A percentile compares a stretch with the other conserved stretches of the same genome.
Conservation (phyloP, 176 grass and related monocot genomes). For the Zoysia japonica region DNA sequence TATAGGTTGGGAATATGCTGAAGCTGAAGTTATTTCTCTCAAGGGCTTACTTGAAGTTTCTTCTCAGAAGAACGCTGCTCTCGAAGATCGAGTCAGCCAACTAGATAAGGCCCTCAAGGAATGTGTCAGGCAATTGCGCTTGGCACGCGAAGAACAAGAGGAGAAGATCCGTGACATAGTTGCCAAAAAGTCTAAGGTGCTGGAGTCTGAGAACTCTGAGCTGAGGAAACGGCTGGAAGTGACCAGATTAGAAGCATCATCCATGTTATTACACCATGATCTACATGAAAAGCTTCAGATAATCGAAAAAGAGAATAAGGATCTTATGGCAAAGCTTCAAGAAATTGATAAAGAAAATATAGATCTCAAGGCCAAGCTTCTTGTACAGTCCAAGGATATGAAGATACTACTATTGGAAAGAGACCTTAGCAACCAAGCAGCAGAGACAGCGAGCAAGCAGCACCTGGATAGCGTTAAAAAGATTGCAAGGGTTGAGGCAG, state of each 20-base stretch:
- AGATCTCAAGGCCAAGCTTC: conserved; percentile 70
- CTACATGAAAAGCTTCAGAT: conserved; percentile 56
- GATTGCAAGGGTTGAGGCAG: conserved; percentile 80
- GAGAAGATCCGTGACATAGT: conserved; percentile 61
- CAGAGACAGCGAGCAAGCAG: conserved; percentile 90
- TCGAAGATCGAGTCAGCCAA: conserved; percentile 70
- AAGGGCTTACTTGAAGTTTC: conserved; percentile 77
- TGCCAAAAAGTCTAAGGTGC: conserved; percentile 44
- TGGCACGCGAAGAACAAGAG: conserved; percentile 71
- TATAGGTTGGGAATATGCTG: conserved; percentile 96
- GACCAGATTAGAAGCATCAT: conserved; percentile 45
- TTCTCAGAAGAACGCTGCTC: conserved; percentile 69
- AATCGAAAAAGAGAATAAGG: conserved; percentile 66
- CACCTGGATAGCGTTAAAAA: conserved; percentile 85
- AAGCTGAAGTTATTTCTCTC: conserved; percentile 65
- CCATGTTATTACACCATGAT: conserved; percentile 41
- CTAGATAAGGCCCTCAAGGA: conserved; percentile 86
- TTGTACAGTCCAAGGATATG: conserved; percentile 62
- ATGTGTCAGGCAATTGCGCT: conserved; percentile 86
- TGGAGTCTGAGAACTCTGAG: conserved; percentile 55
- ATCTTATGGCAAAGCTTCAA: conserved; percentile 44
- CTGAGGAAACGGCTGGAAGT: conserved; percentile 53
- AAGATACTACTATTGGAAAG: conserved; percentile 75
- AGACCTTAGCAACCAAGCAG: conserved; percentile 85
- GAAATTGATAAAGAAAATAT: conserved; percentile 64